Percentiles rank a stretch among this genome's conserved stretches.
Evolutionary conservation across 768 basidiomycete species (phyloP).

Genomic region (Jaapia argillacea): DNA sequence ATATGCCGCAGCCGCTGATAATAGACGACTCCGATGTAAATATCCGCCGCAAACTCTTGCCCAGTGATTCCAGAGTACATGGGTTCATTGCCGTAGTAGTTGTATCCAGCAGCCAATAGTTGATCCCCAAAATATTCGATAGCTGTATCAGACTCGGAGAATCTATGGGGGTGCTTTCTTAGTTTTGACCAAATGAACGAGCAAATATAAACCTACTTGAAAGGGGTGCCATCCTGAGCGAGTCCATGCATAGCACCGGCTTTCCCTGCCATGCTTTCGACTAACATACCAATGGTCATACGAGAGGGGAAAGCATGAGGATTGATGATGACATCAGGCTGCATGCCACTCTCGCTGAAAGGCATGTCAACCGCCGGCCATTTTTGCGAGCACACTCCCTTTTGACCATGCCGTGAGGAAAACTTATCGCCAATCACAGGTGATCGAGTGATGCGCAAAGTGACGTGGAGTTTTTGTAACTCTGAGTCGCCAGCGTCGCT

Average conservation of each 20-base stretch:
- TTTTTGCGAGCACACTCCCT: constrained; percentile 99
- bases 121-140: constrained; percentile 97
- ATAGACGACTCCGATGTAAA: constrained; percentile 97
- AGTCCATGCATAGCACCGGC: constrained; percentile 97
- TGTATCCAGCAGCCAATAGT: constrained; percentile 88
- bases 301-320: constrained; percentile 98
- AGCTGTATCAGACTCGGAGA: constrained; percentile 94
- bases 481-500: constrained; percentile 82
- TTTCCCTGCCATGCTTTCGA: constrained; percentile 99
- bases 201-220: constrained; percentile 58
- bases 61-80: constrained; percentile 99
- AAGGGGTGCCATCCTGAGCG: constrained; percentile 97
- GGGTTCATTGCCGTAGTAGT: constrained; percentile 98
- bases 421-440: constrained; percentile 99
- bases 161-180: constrained; percentile 34
- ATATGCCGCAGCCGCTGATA: constrained; percentile 98
- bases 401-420: constrained; percentile 97
- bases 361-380: constrained; percentile 99
- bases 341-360: constrained; percentile 97
- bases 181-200: constrained; percentile 3
- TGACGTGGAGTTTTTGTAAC: constrained; percentile 88
- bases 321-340: constrained; percentile 99
- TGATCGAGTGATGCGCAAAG: constrained; percentile 84
- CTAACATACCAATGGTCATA: constrained; percentile 99
- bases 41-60: constrained; percentile 96